A percentile compares a stretch with the other conserved stretches of the same genome.
phyloP scores from a whole-genome alignment of 148 eudicot genomes.

The Rhododendron mucronatum region DNA sequence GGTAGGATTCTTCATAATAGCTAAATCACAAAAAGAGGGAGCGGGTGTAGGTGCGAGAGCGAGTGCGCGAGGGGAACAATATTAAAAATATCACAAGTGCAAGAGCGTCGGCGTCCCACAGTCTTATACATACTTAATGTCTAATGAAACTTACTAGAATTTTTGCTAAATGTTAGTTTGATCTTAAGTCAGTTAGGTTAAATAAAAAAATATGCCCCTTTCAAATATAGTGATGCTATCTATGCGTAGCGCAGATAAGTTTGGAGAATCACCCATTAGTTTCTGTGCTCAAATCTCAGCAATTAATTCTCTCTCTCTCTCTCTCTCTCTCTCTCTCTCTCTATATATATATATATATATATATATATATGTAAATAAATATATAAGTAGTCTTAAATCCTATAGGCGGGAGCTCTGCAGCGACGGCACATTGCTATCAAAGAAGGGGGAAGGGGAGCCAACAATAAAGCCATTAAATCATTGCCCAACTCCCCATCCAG shows the following conservation, averaged over 20 bases:
- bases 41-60: background rate
- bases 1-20: background rate
- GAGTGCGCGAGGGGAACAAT: background rate
- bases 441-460: background rate
- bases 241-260: background rate
- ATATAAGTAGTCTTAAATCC: background rate
- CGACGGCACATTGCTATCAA: background rate
- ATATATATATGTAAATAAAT: too few species aligned
- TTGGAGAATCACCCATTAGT: background rate
- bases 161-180: too few species aligned
- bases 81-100: background rate
- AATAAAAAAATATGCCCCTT: too few species aligned
- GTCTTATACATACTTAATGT: background rate
- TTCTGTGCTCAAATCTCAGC: background rate
- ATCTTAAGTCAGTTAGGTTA: too few species aligned
- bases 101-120: background rate
- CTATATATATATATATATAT: accelerated
- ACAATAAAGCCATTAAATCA: background rate
- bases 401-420: background rate
- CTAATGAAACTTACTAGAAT: too few species aligned
- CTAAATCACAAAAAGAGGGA: background rate
- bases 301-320: too few species aligned
- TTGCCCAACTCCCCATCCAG: background rate
- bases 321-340: too few species aligned
- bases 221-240: too few species aligned